Conservation (phyloP, 1,284 basidiomycete species). For the Marasmius fiardii region DNA sequence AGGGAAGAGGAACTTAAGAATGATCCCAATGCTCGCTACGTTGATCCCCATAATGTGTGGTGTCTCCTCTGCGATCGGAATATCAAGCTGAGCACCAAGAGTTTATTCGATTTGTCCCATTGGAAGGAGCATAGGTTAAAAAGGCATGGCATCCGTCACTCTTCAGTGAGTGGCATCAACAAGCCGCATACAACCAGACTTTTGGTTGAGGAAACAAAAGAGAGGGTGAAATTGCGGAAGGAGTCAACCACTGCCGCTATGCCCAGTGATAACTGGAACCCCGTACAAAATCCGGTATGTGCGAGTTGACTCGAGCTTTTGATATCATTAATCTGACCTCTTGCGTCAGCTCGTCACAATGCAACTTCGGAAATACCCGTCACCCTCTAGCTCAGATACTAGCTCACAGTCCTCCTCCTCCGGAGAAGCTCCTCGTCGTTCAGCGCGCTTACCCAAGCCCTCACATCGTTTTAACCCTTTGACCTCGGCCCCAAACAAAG, state of each 20-base stretch:
- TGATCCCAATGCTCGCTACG: slow-evolving; percentile 50
- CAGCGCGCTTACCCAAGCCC: neutral
- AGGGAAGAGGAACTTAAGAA: slow-evolving; percentile 47
- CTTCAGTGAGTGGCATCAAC: neutral
- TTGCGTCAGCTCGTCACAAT: neutral
- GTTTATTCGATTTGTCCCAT: slow-evolving; percentile 61
- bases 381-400: neutral
- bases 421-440: neutral
- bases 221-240: neutral
- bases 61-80: slow-evolving; percentile 52
- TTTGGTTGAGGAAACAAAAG: neutral
- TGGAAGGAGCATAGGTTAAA: slow-evolving; percentile 58
- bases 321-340: neutral
- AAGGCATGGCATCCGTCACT: neutral
- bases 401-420: neutral
- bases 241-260: neutral
- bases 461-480: neutral
- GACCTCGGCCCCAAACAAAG: neutral
- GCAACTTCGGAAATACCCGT: neutral
- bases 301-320: neutral
- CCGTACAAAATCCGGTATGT: neutral
- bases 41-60: slow-evolving; percentile 47
- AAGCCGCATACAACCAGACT: neutral
- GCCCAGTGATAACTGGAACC: neutral
- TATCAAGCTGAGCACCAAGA: slow-evolving; percentile 69